phyloP scores from a whole-genome alignment of 2,329 filamentous ascomycete species.

The Akanthomyces lecanii region DNA sequence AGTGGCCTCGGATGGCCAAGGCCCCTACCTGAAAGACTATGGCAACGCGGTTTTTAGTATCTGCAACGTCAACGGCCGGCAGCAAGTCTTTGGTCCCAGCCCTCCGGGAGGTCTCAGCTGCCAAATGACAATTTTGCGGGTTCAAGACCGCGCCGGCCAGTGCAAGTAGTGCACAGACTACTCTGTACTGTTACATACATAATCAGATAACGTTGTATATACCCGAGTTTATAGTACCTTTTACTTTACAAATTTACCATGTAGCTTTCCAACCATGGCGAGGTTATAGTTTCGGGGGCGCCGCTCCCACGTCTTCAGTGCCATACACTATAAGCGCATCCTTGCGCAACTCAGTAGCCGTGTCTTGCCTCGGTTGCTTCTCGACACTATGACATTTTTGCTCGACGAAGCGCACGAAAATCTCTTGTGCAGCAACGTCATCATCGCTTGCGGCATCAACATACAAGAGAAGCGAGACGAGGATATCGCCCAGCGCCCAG shows the following conservation, averaged over 20 bases:
- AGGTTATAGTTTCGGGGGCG: constrained; percentile 20
- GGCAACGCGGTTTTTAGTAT: neutral
- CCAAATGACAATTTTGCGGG: neutral
- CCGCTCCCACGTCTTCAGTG: constrained; percentile 5
- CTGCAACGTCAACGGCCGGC: neutral
- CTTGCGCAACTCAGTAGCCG: constrained; percentile 26
- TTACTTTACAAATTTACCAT: neutral
- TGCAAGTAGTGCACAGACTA: neutral
- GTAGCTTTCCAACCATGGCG: neutral
- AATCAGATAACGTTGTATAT: neutral
- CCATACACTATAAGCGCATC: constrained; percentile 37
- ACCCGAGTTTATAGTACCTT: neutral
- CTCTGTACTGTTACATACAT: neutral
- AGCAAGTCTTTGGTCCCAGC: constrained; percentile 1
- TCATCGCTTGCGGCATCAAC: constrained; percentile 37
- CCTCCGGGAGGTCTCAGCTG: neutral
- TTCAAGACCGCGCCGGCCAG: neutral
- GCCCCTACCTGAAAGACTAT: neutral
- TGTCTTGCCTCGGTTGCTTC: constrained; percentile 20
- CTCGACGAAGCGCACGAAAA: constrained; percentile 38
- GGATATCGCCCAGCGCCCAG: constrained; percentile 40
- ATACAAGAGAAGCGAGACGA: constrained; percentile 40
- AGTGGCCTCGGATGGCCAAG: neutral
- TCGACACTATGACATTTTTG: constrained; percentile 21
- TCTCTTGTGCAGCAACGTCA: constrained; percentile 34